Base-by-base conservation (phyloP, 2,329 filamentous ascomycete genomes). In the Paraphaeosphaeria minitans region DNA sequence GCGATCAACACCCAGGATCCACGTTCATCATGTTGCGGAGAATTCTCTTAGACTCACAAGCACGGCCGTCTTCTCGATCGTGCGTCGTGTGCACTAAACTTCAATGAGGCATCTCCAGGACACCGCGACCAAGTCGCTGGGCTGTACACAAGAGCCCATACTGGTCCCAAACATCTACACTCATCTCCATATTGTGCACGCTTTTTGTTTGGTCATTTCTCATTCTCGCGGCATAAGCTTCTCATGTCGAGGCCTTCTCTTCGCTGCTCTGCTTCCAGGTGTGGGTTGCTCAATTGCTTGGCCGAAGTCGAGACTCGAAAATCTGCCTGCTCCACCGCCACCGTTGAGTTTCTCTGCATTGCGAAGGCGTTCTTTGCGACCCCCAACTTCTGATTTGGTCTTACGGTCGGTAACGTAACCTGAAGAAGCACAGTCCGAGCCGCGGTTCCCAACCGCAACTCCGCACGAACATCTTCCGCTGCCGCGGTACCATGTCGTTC, bases 341-440 rank as follows among this genome's bases (percentile, higher is more conserved):
- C 35, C 8, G 49, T 21, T n/a, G 45, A 13, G 5, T 43, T 14
- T n/a, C 37, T 14, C 21, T 52, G 22, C 37, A 19, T 12, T 24
- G 19, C 14, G 16, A 53, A 45, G 50, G 50, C 50, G 39, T 53
- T 53, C 24, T 39, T 22, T 21, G n/a, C 22, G n/a, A 16, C 19
- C 21, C 29, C 12, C n/a, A 31, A 35, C 50, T 53, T 43, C 50
- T 43, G 16, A 3, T 43, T 53, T 39, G 12, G 24, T 16, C 33
- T 24, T 43, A 21, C 42, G 37, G 37, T 53, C 50, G 50, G 50
- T 10, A 33, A 21, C 37, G 16, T 29, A 21, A 14, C 50, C 50
- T 21, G 19, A 53, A 53, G 12, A 16, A 53, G 50, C n/a, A 19
- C 31, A 45, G 50, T 19, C 50, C 50, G 50, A 43, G 24, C 37